Percentiles rank a stretch among this genome's conserved stretches.
Evolutionary conservation across 768 basidiomycete genomes (phyloP).

Genomic region (Pleurotus eryngii): DNA sequence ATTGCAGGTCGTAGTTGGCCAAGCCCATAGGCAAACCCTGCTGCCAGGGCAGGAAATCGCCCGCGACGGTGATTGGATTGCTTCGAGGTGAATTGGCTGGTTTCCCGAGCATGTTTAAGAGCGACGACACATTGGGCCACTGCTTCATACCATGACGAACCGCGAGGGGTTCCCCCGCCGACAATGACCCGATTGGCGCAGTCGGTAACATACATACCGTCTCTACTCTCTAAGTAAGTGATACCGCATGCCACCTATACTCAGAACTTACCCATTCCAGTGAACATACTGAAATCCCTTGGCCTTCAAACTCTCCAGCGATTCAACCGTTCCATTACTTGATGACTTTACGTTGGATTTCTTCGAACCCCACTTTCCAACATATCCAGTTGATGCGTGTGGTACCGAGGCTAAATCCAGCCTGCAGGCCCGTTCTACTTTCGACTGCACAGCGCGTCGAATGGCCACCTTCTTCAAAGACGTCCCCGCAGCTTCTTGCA

Average conservation of each 20-base stretch:
- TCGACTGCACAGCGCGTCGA: not conserved
- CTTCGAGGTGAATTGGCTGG: not conserved
- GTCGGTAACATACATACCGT: not conserved
- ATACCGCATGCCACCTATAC: not conserved
- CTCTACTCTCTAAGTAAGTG: not conserved
- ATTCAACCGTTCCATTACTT: too few species aligned
- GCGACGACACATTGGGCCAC: not conserved
- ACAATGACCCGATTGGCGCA: not conserved
- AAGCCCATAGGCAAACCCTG: conserved; percentile 24
- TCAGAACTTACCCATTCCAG: not conserved
- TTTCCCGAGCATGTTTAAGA: not conserved
- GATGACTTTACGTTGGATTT: too few species aligned
- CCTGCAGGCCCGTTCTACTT: not conserved
- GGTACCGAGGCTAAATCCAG: not conserved
- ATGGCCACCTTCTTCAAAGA: not conserved
- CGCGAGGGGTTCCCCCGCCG: not conserved
- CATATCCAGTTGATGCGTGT: not conserved
- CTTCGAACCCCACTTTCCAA: not conserved
- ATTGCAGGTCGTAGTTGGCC: conserved; percentile 16
- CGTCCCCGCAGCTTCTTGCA: not conserved
- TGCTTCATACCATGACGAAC: not conserved
- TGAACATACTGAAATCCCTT: not conserved
- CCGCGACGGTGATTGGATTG: conserved; percentile 17
- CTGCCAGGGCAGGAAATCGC: conserved; percentile 12
- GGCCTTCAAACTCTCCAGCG: not conserved